phyloP scores from a whole-genome alignment of 352 stramenopile genomes.

The Phytophthora sp. region DNA sequence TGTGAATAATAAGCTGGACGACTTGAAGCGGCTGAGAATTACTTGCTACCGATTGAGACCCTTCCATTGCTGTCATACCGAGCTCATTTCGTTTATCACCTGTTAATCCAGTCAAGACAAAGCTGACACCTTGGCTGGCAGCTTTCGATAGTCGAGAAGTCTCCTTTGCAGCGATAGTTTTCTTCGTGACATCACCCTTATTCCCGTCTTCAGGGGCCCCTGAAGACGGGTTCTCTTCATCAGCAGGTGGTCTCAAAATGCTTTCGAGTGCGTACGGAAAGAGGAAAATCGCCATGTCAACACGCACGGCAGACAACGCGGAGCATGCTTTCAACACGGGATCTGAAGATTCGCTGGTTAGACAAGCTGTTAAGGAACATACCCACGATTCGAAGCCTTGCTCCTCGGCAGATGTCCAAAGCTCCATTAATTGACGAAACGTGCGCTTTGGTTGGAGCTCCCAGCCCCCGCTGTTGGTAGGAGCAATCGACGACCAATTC shows the following conservation, averaged over 20 bases:
- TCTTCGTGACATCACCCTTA: not conserved
- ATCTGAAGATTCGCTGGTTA: constrained; percentile 50
- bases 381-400: constrained; percentile 69
- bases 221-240: constrained; percentile 7
- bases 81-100: not conserved
- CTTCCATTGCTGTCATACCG: not conserved
- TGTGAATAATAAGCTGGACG: constrained; percentile 79
- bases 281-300: constrained; percentile 75
- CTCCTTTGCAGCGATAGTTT: not conserved
- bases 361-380: constrained; percentile 49
- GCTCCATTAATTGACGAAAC: constrained; percentile 29
- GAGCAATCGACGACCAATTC: constrained; percentile 56
- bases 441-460: constrained; percentile 7
- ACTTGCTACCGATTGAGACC: not conserved
- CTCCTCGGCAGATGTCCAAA: constrained; percentile 49
- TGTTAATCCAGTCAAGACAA: constrained; percentile 40
- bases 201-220: not conserved
- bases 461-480: not conserved
- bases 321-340: constrained; percentile 58
- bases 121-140: constrained; percentile 50
- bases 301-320: constrained; percentile 42
- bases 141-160: constrained; percentile 23
- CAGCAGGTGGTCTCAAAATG: constrained; percentile 28
- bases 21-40: constrained; percentile 44
- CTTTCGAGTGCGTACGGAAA: constrained; percentile 75